These are phyloP conservation scores for Tetracladium marchalianum DNA, from an alignment of 495 filamentous ascomycete species.

Conservation along the genomic window DNA sequence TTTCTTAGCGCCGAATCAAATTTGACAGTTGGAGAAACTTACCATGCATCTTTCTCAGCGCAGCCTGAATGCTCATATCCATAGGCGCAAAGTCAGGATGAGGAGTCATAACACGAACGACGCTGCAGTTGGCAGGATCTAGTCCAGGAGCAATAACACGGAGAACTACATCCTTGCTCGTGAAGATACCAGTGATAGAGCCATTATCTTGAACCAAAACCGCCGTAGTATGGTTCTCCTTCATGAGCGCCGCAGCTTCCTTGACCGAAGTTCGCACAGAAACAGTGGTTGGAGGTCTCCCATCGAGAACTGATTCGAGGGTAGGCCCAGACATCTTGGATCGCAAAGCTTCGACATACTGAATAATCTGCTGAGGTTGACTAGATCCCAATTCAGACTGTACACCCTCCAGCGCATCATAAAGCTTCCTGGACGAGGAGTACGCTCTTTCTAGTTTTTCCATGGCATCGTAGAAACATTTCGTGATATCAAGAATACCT, in stretches of 20 bases:
- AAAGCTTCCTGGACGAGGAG: conserved; percentile 88
- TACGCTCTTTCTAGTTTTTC: conserved; percentile 97
- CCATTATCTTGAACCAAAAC: conserved; percentile 95
- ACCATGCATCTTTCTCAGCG: conserved; percentile 98
- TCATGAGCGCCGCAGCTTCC: conserved; percentile 91
- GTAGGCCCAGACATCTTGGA: conserved; percentile 98
- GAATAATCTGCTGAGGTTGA: conserved; percentile 96
- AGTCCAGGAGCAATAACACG: conserved; percentile 96
- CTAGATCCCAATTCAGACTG: conserved; percentile 94
- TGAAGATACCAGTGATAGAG: conserved; percentile 97
- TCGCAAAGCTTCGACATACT: conserved; percentile 92
- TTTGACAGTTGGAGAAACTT: conserved; percentile 23
- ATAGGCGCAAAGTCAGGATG: conserved; percentile 97
- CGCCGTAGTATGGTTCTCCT: conserved; percentile 95
- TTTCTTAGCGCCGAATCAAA: background rate
- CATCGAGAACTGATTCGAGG: conserved; percentile 86
- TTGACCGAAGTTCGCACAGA: conserved; percentile 92
- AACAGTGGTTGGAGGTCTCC: conserved; percentile 84
- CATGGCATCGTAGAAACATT: conserved; percentile 99
- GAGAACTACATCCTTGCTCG: conserved; percentile 97
- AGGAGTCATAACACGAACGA: conserved; percentile 97
- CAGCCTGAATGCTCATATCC: conserved; percentile 98
- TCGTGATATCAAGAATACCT: conserved; percentile 96
- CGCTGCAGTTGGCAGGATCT: conserved; percentile 90
- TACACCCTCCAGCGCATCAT: conserved; percentile 97